These are phyloP conservation scores for Castanopsis chinensis DNA, from an alignment of 306 rosid species.

Conservation along the genomic window DNA sequence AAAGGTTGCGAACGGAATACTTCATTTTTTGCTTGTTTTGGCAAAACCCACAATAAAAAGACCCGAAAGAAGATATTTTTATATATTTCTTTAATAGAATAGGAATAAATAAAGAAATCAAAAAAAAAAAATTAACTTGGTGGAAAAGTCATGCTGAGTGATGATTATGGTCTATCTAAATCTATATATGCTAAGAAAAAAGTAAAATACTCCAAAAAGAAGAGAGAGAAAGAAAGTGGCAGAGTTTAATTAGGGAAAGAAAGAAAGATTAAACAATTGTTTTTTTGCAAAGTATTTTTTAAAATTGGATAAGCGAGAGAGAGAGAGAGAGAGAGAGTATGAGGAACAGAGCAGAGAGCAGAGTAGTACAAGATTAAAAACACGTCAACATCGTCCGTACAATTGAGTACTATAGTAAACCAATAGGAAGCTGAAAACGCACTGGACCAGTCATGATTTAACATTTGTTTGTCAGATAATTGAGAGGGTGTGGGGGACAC, in stretches of 20 bases:
- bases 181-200: too few species aligned
- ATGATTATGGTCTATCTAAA: too few species aligned
- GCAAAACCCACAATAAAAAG: slow-evolving; percentile 28
- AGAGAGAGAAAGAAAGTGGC: too few species aligned
- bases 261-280: neutral
- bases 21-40: slow-evolving; percentile 49
- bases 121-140: neutral
- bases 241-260: neutral
- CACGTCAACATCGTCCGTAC: slow-evolving; percentile 49
- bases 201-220: too few species aligned
- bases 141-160: neutral
- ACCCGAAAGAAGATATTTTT: slow-evolving; percentile 8
- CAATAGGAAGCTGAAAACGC: slow-evolving; percentile 45
- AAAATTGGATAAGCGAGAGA: too few species aligned
- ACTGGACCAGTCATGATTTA: neutral
- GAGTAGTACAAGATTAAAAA: slow-evolving; percentile 28
- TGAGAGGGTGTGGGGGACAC: neutral
- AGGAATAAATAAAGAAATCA: neutral
- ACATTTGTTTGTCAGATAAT: neutral
- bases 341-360: neutral
- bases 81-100: too few species aligned
- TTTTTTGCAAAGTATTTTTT: too few species aligned
- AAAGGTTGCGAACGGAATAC: slow-evolving; percentile 10
- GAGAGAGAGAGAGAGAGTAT: neutral
- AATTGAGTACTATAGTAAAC: slow-evolving; percentile 2